Evolutionary conservation across 805 yeast species (phyloP).

Genomic region (Suhomyces sp.): DNA sequence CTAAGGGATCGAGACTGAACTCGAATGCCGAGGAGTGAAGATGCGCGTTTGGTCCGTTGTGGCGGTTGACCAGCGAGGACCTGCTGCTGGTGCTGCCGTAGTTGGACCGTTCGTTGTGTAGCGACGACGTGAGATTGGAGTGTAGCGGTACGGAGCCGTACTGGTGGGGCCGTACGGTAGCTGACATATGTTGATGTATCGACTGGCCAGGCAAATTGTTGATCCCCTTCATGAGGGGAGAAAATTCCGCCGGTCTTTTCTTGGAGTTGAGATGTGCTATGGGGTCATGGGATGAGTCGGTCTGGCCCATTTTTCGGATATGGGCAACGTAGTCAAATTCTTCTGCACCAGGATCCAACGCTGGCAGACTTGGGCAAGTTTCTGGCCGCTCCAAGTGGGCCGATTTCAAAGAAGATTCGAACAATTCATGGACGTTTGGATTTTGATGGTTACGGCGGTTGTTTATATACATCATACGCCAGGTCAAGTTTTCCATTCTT

Average conservation of each 20-base stretch:
- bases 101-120: slow-evolving; percentile 15
- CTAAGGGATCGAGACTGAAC: slow-evolving; percentile 47
- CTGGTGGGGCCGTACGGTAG: not conserved
- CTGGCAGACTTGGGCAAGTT: not conserved
- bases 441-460: slow-evolving; percentile 5
- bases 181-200: not conserved
- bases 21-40: slow-evolving; percentile 13
- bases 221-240: slow-evolving; percentile 14
- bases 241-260: slow-evolving; percentile 23
- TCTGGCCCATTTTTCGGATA: slow-evolving; percentile 53
- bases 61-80: not conserved
- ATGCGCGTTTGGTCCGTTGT: not conserved
- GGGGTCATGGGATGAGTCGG: slow-evolving; percentile 15
- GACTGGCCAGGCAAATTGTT: slow-evolving; percentile 1
- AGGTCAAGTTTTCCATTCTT: slow-evolving; percentile 80
- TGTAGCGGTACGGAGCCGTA: not conserved
- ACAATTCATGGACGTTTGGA: not conserved
- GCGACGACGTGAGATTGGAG: slow-evolving; percentile 14
- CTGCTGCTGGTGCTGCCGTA: not conserved
- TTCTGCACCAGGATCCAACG: slow-evolving; percentile 28
- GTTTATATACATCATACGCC: slow-evolving; percentile 76
- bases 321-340: slow-evolving; percentile 67
- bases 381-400: not conserved
- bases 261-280: slow-evolving; percentile 5
- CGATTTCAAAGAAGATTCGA: not conserved